Percentiles rank a stretch among this genome's conserved stretches.
phyloP scores from a whole-genome alignment of 2,329 filamentous ascomycete genomes.

The Epicoccum nigrum region DNA sequence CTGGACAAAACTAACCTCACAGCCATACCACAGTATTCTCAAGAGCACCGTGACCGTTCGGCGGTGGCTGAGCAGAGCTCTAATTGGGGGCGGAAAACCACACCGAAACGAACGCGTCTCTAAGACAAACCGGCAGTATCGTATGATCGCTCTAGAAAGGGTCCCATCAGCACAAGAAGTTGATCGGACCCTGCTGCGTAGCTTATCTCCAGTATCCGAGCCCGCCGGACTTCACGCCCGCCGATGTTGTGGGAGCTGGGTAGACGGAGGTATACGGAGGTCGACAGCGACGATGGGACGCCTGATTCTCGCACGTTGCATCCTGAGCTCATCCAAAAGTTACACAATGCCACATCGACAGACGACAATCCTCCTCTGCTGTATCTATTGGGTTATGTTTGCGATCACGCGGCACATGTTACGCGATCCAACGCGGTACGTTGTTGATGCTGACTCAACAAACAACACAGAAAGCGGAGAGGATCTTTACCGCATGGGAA shows the following conservation, averaged over 20 bases:
- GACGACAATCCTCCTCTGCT: background rate
- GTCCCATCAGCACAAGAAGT: background rate
- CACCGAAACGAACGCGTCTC: background rate
- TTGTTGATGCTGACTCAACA: background rate
- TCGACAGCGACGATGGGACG: background rate
- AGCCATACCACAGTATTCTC: background rate
- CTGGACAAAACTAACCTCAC: background rate
- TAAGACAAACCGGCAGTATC: background rate
- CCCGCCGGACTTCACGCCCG: background rate
- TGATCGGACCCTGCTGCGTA: too few relatives aligned
- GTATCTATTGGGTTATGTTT: background rate
- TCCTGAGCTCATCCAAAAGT: background rate
- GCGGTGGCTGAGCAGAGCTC: constrained; percentile 5
- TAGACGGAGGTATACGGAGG: too few relatives aligned
- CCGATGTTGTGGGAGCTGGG: background rate
- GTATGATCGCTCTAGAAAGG: background rate
- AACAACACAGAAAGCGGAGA: background rate
- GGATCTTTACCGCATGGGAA: background rate
- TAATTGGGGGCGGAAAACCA: background rate
- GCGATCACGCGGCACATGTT: background rate
- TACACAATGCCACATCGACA: background rate
- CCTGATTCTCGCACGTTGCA: background rate
- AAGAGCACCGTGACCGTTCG: background rate
- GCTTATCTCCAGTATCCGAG: background rate
- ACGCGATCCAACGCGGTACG: too few relatives aligned